Base-by-base conservation (phyloP, 192 early-diverging fungal species). In the Backusella tarrabulga region DNA sequence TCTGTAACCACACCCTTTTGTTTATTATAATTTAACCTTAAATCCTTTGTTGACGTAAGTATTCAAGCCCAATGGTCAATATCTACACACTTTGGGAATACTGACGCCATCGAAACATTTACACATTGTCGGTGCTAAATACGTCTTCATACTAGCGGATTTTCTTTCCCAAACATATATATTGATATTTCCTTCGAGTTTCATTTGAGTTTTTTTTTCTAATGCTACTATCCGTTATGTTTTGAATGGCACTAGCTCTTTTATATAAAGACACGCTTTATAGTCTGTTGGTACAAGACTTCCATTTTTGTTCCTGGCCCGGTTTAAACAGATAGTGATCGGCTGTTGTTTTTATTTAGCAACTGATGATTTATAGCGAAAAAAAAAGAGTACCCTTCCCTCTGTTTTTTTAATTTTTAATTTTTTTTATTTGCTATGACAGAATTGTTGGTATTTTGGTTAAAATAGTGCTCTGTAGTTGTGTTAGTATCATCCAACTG, bases 211-310 rank as follows among this genome's bases (percentile, higher is more conserved):
- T 60, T 60, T 60, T 29, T 60, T 26, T 14, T 97, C 97, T 75
- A 99, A 99, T 85, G 97, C 91, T 52, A 98, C 97, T 67, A 95
- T 97, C 76, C 90, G 97, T 68, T 97, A 99, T 85, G 96, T 96
- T 72, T 87, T 99, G 40, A 95, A 94, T 76, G 97, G 96, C 41
- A 98, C 97, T 26, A 95, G 97, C 93, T 92, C 97, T 80, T 96
- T 96, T 68, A 88, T 97, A 78, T 91, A 94, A 70, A 95, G 92
- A 77, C 92, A 50, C 5, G 46, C 21, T 44, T 6, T 50, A 50
- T 50, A n/a, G 5, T n/a, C 17, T 6, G 21, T 50, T 50, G 19
- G 46, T 50, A 50, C 7, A 50, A n/a, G n/a, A 50, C 98, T 54
- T 96, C 97, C 19, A 86, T 93, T 68, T 80, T 99, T 74, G 94